Percentiles rank a stretch among this genome's conserved stretches.
Evolutionary conservation across 345 rosid genomes (phyloP).

Genomic region (Eucalyptus tenuipes): DNA sequence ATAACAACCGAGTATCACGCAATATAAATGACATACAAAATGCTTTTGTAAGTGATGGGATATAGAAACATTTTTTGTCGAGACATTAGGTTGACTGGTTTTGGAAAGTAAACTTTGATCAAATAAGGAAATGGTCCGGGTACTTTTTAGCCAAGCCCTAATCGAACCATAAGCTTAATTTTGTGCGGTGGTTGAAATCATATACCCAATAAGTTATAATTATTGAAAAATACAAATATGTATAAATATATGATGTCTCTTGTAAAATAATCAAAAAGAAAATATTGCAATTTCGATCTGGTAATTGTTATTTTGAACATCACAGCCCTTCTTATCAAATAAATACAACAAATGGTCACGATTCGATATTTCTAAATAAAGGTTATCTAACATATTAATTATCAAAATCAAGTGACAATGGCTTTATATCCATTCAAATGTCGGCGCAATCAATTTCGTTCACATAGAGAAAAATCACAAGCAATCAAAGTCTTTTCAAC

Average conservation of each 20-base stretch:
- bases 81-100: fast-evolving
- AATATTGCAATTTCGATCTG: neutral
- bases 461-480: neutral
- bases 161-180: neutral
- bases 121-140: neutral
- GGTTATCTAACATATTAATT: neutral
- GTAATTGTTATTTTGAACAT: neutral
- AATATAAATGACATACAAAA: no score
- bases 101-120: neutral
- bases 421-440: neutral
- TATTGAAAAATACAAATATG: neutral
- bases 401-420: neutral
- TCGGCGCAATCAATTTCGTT: neutral
- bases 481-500: neutral
- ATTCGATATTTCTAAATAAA: neutral
- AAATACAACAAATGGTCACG: no score
- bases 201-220: no score
- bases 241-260: neutral
- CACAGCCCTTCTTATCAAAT: neutral
- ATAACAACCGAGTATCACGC: neutral
- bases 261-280: neutral
- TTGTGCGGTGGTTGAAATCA: no score
- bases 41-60: neutral
- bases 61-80: no score
- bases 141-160: neutral